A percentile compares a stretch with the other conserved stretches of the same genome.
These are phyloP conservation scores for Hypoxylon sp. DNA, from an alignment of 2,329 filamentous ascomycete species.

Conservation along the genomic window DNA sequence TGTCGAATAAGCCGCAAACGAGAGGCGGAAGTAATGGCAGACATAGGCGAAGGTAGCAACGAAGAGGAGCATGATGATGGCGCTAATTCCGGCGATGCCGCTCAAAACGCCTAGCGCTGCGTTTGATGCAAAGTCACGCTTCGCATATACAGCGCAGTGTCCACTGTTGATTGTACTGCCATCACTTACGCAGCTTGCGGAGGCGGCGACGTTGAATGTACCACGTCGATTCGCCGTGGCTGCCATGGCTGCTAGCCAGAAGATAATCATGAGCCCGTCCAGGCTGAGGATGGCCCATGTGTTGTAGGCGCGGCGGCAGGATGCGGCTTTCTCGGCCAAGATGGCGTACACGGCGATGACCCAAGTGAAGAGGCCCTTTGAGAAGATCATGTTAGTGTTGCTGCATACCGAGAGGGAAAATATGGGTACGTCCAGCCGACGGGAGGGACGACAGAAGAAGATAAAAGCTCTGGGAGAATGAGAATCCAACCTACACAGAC, in stretches of 20 bases:
- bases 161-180: conserved; percentile 57
- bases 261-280: conserved; percentile 59
- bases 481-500: conserved; percentile 54
- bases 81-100: conserved; percentile 59
- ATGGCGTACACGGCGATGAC: conserved; percentile 58
- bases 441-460: background rate
- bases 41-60: conserved; percentile 51
- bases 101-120: conserved; percentile 54
- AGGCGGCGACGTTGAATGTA: conserved; percentile 52
- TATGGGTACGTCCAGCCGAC: too few species aligned
- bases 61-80: conserved; percentile 54
- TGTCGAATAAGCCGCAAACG: conserved; percentile 35
- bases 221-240: conserved; percentile 57
- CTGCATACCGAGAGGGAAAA: conserved; percentile 9
- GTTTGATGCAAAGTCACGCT: conserved; percentile 53
- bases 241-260: conserved; percentile 61
- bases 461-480: background rate
- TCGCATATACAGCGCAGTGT: conserved; percentile 50
- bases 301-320: conserved; percentile 56
- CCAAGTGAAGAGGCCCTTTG: conserved; percentile 61
- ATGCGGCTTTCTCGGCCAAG: conserved; percentile 56
- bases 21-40: conserved; percentile 51
- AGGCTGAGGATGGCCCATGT: conserved; percentile 59
- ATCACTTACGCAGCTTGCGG: conserved; percentile 52
- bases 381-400: background rate